These are phyloP conservation scores for Lagerstroemia speciosa DNA, from an alignment of 345 rosid genomes.

Conservation along the genomic window DNA sequence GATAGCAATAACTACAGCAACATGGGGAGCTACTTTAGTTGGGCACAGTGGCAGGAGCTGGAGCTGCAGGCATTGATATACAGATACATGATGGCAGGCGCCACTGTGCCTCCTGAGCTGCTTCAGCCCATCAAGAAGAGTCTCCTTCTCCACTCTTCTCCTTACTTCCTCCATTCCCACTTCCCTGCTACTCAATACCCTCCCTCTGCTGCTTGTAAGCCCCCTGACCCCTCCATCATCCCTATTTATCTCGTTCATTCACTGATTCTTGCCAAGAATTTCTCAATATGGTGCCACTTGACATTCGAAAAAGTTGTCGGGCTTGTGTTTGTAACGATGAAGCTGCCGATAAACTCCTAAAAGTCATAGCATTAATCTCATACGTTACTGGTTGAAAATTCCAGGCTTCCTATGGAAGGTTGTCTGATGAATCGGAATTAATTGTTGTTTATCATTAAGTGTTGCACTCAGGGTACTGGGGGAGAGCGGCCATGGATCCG, in stretches of 20 bases:
- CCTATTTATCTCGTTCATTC: background rate
- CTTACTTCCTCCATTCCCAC: constrained; percentile 53
- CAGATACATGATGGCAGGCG: constrained; percentile 85
- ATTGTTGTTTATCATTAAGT: constrained; percentile 16
- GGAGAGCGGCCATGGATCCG: constrained; percentile 82
- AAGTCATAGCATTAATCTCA: too few relatives aligned
- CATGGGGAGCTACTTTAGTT: constrained; percentile 72
- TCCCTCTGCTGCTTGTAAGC: constrained; percentile 57
- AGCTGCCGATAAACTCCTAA: too few relatives aligned
- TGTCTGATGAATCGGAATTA: background rate
- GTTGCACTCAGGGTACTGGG: constrained; percentile 70
- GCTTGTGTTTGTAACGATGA: too few relatives aligned
- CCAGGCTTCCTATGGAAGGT: background rate
- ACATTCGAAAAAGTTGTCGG: background rate
- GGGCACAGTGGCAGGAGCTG: constrained; percentile 86
- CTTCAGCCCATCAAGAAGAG: constrained; percentile 82
- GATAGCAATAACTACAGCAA: background rate
- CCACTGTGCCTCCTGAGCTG: constrained; percentile 78
- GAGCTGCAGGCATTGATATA: constrained; percentile 94
- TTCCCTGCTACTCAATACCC: constrained; percentile 38
- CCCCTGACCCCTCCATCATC: background rate
- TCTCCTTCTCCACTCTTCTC: constrained; percentile 30
- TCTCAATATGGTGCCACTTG: background rate
- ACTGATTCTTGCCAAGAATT: background rate
- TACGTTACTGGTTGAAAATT: too few relatives aligned